Conservation (phyloP, 192 early-diverging fungal genomes). For the Linnemannia hyalina region DNA sequence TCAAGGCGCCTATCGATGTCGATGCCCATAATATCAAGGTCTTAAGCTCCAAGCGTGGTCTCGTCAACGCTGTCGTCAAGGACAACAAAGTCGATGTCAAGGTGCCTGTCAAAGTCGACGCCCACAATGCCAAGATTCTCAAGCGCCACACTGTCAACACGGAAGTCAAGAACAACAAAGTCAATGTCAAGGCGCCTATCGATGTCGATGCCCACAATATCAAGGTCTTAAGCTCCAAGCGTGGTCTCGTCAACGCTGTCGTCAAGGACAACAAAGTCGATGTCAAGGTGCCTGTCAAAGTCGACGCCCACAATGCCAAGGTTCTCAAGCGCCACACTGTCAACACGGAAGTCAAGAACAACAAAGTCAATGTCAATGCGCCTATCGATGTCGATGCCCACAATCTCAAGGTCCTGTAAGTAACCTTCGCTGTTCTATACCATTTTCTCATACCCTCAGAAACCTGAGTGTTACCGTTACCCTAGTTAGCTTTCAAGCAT, state of each 20-base stretch:
- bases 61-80: neutral
- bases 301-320: neutral
- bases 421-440: neutral
- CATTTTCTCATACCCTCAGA: no score
- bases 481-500: neutral
- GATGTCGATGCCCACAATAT: neutral
- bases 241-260: neutral
- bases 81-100: constrained; percentile 5
- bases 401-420: neutral
- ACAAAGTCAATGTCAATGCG: neutral
- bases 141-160: constrained; percentile 10
- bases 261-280: constrained; percentile 4
- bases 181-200: neutral
- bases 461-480: neutral
- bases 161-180: neutral
- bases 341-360: neutral
- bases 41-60: neutral
- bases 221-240: neutral
- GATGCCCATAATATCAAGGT: neutral
- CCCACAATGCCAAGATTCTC: neutral
- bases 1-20: neutral
- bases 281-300: neutral
- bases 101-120: neutral
- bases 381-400: neutral
- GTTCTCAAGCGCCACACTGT: constrained; percentile 18